A percentile compares a stretch with the other conserved stretches of the same genome.
phyloP scores from a whole-genome alignment of 305 asterid species.

The Fraxinus ornus region DNA sequence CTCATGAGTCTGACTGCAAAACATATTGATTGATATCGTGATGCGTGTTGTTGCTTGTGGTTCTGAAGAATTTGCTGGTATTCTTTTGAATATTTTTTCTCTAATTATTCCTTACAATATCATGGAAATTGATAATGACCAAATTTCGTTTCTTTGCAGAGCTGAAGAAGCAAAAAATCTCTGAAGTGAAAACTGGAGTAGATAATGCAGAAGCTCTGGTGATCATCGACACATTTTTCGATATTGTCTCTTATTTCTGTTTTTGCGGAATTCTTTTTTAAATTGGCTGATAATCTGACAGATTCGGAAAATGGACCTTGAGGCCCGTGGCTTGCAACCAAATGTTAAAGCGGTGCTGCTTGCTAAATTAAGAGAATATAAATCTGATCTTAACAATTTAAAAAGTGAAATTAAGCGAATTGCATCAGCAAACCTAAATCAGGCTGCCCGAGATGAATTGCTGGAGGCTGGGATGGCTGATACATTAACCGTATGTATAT shows the following conservation, averaged over 20 bases:
- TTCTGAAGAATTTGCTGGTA: not conserved
- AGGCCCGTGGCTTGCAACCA: slow-evolving; percentile 80
- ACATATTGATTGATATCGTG: not conserved
- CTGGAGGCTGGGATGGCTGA: slow-evolving; percentile 86
- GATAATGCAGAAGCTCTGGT: slow-evolving; percentile 84
- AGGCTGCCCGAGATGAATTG: slow-evolving; percentile 78
- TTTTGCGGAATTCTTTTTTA: not conserved
- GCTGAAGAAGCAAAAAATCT: slow-evolving; percentile 68
- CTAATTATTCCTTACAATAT: not conserved
- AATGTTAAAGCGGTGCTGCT: slow-evolving; percentile 77
- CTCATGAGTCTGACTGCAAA: not conserved
- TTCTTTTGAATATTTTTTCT: not conserved
- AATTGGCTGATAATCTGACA: slow-evolving; percentile 32
- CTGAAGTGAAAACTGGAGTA: slow-evolving; percentile 61
- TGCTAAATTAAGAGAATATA: slow-evolving; percentile 77
- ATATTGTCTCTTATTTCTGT: not conserved
- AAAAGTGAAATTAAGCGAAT: slow-evolving; percentile 63
- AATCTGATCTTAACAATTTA: slow-evolving; percentile 76
- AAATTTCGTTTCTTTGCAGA: slow-evolving; percentile 41
- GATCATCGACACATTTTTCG: not conserved
- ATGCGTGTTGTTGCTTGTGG: not conserved
- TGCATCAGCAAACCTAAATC: slow-evolving; percentile 52
- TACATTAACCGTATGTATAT: slow-evolving; percentile 51
- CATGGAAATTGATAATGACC: not conserved
- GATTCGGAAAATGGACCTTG: slow-evolving; percentile 85